Evolutionary conservation across 371 early-diverging fungal species (phyloP).

Genomic region (Chytridium lagenaria): DNA sequence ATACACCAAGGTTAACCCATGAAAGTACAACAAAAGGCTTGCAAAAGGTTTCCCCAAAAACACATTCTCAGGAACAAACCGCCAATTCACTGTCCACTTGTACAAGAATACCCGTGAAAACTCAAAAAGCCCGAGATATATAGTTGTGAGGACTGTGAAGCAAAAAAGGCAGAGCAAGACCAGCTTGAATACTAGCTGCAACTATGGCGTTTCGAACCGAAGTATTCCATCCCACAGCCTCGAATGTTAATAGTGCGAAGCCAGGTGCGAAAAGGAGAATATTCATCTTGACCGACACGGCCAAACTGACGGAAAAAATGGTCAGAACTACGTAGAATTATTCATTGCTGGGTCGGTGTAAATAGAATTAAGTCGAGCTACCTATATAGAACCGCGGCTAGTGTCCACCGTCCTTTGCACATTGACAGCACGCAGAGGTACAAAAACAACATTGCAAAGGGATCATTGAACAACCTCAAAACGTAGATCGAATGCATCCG

Average conservation of each 20-base stretch:
- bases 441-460: conserved; percentile 82
- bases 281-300: conserved; percentile 92
- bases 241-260: conserved; percentile 71
- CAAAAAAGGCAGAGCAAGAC: conserved; percentile 36
- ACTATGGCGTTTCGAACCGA: conserved; percentile 58
- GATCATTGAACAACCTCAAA: conserved; percentile 90
- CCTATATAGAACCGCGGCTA: conserved; percentile 70
- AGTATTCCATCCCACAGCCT: conserved; percentile 58
- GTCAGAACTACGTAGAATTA: background rate
- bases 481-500: conserved; percentile 90
- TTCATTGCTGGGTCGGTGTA: too few species aligned
- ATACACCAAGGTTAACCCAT: conserved; percentile 62
- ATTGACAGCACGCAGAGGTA: conserved; percentile 69
- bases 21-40: conserved; percentile 62
- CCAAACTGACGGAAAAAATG: conserved; percentile 54
- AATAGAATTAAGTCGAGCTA: too few species aligned
- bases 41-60: conserved; percentile 72
- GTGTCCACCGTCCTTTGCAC: conserved; percentile 57
- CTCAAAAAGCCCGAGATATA: conserved; percentile 81
- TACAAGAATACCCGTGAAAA: conserved; percentile 82
- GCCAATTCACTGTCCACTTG: conserved; percentile 96
- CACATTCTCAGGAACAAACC: conserved; percentile 70
- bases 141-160: conserved; percentile 63
- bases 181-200: conserved; percentile 65
- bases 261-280: conserved; percentile 88